Conservation (phyloP, 1,139 yeast genomes). For the Magnusiomyces sp. region DNA sequence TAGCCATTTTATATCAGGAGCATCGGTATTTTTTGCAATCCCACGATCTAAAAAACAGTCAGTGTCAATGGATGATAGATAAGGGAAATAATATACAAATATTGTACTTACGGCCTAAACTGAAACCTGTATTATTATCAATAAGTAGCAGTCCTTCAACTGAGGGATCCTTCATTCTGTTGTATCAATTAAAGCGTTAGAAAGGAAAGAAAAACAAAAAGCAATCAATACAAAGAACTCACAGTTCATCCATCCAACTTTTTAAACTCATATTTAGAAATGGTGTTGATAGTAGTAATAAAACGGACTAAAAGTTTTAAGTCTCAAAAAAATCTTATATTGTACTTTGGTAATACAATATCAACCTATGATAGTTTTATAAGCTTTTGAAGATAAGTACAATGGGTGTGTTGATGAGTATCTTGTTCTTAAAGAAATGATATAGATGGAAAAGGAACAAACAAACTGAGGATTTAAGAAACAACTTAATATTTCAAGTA, state of each 20-base stretch:
- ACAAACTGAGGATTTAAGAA: too few species aligned
- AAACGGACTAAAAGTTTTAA: too few species aligned
- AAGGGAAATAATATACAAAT: neutral
- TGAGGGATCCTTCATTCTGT: slow-evolving; percentile 19
- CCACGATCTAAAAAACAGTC: slow-evolving; percentile 18
- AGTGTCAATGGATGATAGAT: neutral
- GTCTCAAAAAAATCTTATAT: too few species aligned
- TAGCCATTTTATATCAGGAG: slow-evolving; percentile 20
- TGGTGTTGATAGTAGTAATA: slow-evolving; percentile 1
- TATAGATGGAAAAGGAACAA: too few species aligned
- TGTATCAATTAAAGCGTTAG: too few species aligned
- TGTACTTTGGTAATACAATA: too few species aligned
- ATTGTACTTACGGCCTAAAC: slow-evolving; percentile 20
- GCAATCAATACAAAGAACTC: slow-evolving; percentile 10
- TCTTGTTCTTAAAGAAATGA: too few species aligned
- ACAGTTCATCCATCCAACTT: slow-evolving; percentile 23
- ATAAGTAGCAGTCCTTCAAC: slow-evolving; percentile 23
- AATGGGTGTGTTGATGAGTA: too few species aligned
- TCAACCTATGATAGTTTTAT: too few species aligned
- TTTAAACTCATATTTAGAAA: slow-evolving; percentile 14
- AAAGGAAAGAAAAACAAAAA: neutral
- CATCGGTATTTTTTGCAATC: slow-evolving; percentile 24
- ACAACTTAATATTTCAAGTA: too few species aligned
- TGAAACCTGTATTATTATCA: slow-evolving; percentile 22
- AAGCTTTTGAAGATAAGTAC: too few species aligned